Evolutionary conservation across 129 eudicot species (phyloP).

Genomic region (Saussurea involucrata): DNA sequence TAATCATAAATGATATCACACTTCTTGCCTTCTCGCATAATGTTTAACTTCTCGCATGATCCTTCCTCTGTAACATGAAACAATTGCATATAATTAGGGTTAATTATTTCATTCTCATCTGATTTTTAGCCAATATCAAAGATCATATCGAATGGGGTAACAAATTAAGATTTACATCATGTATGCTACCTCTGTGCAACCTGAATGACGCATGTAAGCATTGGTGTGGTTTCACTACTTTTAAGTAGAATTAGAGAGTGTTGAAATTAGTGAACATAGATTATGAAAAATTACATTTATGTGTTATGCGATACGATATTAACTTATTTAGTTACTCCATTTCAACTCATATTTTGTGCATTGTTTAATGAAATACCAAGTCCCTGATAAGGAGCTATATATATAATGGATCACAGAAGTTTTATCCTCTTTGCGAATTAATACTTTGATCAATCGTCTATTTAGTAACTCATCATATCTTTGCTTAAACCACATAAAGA

Average conservation of each 20-base stretch:
- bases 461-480: not conserved
- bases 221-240: slow-evolving; percentile 5
- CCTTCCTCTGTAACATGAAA: not conserved
- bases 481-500: not conserved
- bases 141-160: not conserved
- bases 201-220: not conserved
- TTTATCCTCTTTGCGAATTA: not conserved
- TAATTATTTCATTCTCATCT: not conserved
- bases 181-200: not conserved
- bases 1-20: too few species aligned
- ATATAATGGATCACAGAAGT: not conserved
- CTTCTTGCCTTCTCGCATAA: too few species aligned
- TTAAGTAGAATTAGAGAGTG: not conserved
- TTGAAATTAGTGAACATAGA: not conserved
- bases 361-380: not conserved
- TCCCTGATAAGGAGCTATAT: not conserved
- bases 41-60: too few species aligned
- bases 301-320: slow-evolving; percentile 1
- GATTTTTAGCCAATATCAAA: slow-evolving; percentile 3
- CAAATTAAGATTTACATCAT: not conserved
- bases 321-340: not conserved
- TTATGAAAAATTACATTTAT: slow-evolving; percentile 5
- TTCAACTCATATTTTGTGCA: not conserved
- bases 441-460: not conserved
- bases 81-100: not conserved